Conservation (phyloP, 2,329 filamentous ascomycete genomes). For the Fusarium sp. region DNA sequence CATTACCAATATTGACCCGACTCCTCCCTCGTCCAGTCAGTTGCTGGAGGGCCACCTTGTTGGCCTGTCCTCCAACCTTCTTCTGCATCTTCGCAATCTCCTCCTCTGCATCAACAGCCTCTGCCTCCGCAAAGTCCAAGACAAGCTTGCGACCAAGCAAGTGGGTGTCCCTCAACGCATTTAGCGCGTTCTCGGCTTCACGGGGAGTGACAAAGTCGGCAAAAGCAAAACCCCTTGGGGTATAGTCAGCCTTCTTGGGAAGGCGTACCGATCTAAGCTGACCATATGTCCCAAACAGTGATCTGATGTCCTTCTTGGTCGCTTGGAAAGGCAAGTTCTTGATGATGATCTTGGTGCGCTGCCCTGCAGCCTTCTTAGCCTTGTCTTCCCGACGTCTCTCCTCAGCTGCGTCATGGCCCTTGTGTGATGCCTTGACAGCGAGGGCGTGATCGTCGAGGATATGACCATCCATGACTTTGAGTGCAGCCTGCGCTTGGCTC, state of each 20-base stretch:
- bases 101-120: constrained; percentile 90
- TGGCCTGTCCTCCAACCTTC: constrained; percentile 90
- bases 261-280: constrained; percentile 92
- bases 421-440: constrained; percentile 86
- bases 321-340: constrained; percentile 98
- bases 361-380: constrained; percentile 80
- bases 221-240: constrained; percentile 93
- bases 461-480: constrained; percentile 87
- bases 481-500: constrained; percentile 80
- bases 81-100: constrained; percentile 97
- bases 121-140: constrained; percentile 89
- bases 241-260: constrained; percentile 92
- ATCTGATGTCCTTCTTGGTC: constrained; percentile 89
- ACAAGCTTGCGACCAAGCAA: constrained; percentile 89
- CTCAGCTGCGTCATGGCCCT: constrained; percentile 86
- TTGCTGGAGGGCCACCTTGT: constrained; percentile 90
- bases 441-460: constrained; percentile 89
- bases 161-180: constrained; percentile 91
- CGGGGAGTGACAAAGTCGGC: constrained; percentile 92
- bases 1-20: constrained; percentile 87
- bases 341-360: constrained; percentile 92
- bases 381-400: constrained; percentile 85
- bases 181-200: constrained; percentile 91
- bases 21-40: constrained; percentile 85
- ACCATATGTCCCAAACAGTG: constrained; percentile 89